Evolutionary conservation across 768 basidiomycete genomes (phyloP), one percentile per base, ranked within the genome.

Genomic region (Candolleomyces eurysporus): DNA sequence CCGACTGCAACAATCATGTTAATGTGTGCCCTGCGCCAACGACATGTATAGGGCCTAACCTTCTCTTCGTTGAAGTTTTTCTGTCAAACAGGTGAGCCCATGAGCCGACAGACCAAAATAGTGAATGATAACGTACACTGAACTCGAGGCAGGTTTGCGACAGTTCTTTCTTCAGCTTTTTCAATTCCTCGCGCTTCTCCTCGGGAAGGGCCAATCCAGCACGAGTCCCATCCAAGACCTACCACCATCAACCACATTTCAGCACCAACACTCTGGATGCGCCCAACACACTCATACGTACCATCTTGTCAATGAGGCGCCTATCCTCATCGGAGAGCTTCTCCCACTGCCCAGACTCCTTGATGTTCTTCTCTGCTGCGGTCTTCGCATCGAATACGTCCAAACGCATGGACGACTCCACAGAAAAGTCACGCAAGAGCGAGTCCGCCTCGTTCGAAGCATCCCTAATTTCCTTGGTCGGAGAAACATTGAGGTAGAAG

Each of bases 11-110:
- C 30, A 19, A 17, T 48, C 1, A 4, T 48, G 30, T 59, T 51
- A 45, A 21, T 21, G 8, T 54, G 43, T 22, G 39, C 6, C n/a
- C 8, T 31, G 5, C 10, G 31, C 26, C 14, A 16, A n/a, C 14
- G 2, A 8, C 10, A 14, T 2, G 13, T 3, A 6, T 19, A 3
- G 26, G 4, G 4, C 64, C 78, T 60, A 64, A 89, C 91, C 48
- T 90, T 86, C 69, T 95, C 93, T 72, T 96, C 92, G 66, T 94
- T 94, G 76, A 89, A 92, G 75, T 93, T 92, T 87, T 89, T 91
- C 88, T 90, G 46, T 36, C 13, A 54, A 8, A n/a, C 11, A 46
- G 19, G 26, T 49, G 63, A 66, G 63, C 14, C 48, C 14, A 26
- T 8, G 45, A 39, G 5, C 21, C 17, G 5, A 16, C 21, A 21